Evolutionary conservation across 1,284 basidiomycete species (phyloP).

Genomic region (Sporisorium scitamineum): DNA sequence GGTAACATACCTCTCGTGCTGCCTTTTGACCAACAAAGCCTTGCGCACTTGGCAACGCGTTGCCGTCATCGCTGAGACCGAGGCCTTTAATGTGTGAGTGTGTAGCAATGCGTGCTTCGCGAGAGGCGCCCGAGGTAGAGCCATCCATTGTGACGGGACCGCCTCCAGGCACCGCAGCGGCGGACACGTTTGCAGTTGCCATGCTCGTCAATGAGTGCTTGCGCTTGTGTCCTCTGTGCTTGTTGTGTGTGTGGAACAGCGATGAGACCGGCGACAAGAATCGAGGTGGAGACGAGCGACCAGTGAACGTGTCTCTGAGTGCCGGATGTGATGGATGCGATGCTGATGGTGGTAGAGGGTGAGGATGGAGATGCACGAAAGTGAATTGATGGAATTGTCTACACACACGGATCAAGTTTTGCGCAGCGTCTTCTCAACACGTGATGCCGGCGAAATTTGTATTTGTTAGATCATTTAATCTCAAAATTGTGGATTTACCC

Average conservation of each 20-base stretch:
- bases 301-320: not conserved
- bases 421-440: constrained; percentile 6
- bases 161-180: constrained; percentile 28
- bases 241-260: not conserved
- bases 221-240: not conserved
- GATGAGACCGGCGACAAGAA: not conserved
- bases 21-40: constrained; percentile 92
- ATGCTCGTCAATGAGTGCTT: constrained; percentile 16
- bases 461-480: not conserved
- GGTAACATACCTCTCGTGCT: constrained; percentile 83
- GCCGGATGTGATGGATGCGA: constrained; percentile 9
- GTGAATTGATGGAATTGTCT: constrained; percentile 1
- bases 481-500: no score
- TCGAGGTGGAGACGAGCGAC: not conserved
- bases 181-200: constrained; percentile 28
- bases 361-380: constrained; percentile 1
- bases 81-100: constrained; percentile 97
- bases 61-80: constrained; percentile 86
- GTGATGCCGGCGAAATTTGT: not conserved
- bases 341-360: constrained; percentile 3
- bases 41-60: constrained; percentile 76
- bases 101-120: constrained; percentile 77
- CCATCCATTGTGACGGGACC: constrained; percentile 44
- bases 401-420: constrained; percentile 9
- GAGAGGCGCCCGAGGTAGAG: constrained; percentile 35